Conservation (phyloP, 169 alveolate species). For the Perkinsus marinus region DNA sequence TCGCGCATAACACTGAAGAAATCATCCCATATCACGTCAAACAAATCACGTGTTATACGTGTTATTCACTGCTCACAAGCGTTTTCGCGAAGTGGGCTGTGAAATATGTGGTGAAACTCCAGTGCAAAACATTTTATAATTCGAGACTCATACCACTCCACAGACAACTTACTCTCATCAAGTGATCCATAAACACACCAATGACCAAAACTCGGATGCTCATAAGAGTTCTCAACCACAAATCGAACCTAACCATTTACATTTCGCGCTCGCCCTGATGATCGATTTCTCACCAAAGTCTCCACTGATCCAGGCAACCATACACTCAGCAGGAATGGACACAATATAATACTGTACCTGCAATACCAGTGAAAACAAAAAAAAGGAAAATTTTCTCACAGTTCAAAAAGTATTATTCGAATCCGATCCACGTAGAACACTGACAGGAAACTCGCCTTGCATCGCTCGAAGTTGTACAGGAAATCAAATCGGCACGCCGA, state of each 20-base stretch:
- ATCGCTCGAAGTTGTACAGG: neutral
- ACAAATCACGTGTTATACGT: no score
- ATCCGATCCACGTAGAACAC: neutral
- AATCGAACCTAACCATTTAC: neutral
- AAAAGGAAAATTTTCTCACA: neutral
- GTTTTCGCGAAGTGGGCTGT: no score
- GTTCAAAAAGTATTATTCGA: neutral
- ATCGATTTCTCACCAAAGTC: neutral
- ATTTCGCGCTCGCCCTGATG: no score
- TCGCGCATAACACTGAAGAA: no score
- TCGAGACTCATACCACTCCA: no score
- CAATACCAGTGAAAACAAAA: neutral
- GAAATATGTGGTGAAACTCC: no score
- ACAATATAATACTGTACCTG: neutral
- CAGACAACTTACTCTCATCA: neutral
- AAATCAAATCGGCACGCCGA: neutral
- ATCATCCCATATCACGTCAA: no score
- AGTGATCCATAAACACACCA: neutral
- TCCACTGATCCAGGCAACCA: neutral
- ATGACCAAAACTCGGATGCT: neutral
- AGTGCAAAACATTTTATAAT: no score
- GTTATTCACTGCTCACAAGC: no score
- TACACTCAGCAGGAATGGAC: neutral
- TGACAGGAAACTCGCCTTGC: neutral
- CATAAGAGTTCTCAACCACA: neutral